Percentiles rank a stretch among this genome's conserved stretches.
Conservation (phyloP, 768 basidiomycete species). For the Hydnum rufescens region DNA sequence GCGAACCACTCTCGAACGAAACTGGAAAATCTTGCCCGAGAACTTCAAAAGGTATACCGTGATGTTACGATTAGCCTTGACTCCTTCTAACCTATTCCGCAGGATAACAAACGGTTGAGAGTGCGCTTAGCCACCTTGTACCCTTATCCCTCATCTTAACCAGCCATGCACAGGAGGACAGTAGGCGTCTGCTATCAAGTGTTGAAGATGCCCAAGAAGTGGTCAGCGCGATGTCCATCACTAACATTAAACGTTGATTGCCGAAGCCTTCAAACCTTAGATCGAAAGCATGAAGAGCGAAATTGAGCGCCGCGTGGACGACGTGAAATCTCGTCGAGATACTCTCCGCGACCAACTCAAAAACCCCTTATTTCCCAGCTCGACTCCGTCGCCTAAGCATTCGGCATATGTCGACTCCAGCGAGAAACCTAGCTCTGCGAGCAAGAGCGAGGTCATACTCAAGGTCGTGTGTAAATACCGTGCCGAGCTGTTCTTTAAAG, state of each 20-base stretch:
- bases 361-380: background rate
- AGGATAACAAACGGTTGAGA: constrained; percentile 82
- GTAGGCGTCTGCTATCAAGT: constrained; percentile 54
- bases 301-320: constrained; percentile 61
- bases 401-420: no score
- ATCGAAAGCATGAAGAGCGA: constrained; percentile 65
- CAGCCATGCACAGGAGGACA: constrained; percentile 43
- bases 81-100: background rate
- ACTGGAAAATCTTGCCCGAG: constrained; percentile 77
- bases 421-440: no score
- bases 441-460: constrained; percentile 77
- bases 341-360: background rate
- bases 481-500: constrained; percentile 82
- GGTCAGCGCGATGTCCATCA: constrained; percentile 21
- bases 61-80: no score
- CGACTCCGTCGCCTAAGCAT: background rate
- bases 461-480: constrained; percentile 79
- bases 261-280: constrained; percentile 19
- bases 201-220: constrained; percentile 80
- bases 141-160: constrained; percentile 7
- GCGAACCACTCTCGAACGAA: constrained; percentile 75
- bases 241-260: background rate
- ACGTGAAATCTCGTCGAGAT: constrained; percentile 47
- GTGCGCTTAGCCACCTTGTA: constrained; percentile 24
- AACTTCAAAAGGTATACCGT: constrained; percentile 60